Conservation (phyloP, 495 filamentous ascomycete species). For the Apiosordaria backusii region DNA sequence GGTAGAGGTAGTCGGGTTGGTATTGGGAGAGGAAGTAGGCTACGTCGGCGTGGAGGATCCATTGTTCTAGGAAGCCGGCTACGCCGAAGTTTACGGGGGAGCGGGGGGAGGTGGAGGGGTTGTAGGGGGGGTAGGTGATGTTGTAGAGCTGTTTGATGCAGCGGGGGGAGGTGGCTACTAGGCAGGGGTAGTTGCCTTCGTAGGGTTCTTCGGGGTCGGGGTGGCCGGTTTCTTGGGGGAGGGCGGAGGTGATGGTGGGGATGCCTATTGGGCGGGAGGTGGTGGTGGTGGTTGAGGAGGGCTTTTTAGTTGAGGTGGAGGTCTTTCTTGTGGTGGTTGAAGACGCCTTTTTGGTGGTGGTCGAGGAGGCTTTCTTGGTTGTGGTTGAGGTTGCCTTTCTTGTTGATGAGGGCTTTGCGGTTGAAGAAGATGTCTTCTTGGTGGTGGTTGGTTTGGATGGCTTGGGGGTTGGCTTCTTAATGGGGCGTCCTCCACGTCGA, state of each 20-base stretch:
- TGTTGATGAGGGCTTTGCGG: conserved; percentile 5
- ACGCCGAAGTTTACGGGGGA: conserved; percentile 53
- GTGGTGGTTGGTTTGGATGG: conserved; percentile 1
- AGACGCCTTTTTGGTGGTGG: conserved; percentile 1
- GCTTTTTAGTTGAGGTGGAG: neutral
- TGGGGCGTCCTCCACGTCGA: conserved; percentile 9
- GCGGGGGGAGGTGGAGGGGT: conserved; percentile 15
- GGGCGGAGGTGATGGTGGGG: conserved; percentile 16
- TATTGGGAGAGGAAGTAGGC: conserved; percentile 43
- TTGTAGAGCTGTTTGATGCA: conserved; percentile 43
- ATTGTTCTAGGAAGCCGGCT: conserved; percentile 66
- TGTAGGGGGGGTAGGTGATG: conserved; percentile 34
- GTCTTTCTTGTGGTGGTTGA: neutral
- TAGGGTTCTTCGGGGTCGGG: neutral
- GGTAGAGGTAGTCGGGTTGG: conserved; percentile 29
- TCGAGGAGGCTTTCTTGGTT: neutral
- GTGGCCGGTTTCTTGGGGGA: conserved; percentile 16
- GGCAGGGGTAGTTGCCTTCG: conserved; percentile 28
- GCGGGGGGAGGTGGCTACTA: conserved; percentile 32
- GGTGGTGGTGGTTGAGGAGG: neutral
- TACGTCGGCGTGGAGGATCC: conserved; percentile 58
- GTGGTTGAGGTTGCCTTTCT: neutral
- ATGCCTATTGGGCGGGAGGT: neutral
- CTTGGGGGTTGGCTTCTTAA: conserved; percentile 6
- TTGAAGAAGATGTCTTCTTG: neutral